Evolutionary conservation across 106 monocot genomes (phyloP).

Genomic region (Dendrobium nobile): DNA sequence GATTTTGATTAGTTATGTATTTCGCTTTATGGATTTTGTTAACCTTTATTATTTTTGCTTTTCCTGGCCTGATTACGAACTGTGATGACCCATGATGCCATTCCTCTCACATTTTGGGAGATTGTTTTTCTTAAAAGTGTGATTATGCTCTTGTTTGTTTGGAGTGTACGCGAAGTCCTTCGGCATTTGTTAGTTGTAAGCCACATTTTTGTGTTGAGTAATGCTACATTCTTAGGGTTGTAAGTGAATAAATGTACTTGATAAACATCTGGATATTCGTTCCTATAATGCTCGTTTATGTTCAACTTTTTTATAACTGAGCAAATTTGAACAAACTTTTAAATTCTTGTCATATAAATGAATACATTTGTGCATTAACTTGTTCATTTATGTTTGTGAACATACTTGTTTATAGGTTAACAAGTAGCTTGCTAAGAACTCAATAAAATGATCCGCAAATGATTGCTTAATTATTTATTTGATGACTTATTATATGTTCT

Average conservation of each 20-base stretch:
- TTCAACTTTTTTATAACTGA: not conserved
- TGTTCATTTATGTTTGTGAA: not conserved
- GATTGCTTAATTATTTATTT: no score
- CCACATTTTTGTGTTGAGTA: not conserved
- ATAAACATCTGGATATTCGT: not conserved
- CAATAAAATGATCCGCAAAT: no score
- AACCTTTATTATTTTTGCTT: not conserved
- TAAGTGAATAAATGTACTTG: not conserved
- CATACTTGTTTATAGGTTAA: not conserved
- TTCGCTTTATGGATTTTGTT: not conserved
- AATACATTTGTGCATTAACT: not conserved
- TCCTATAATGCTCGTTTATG: not conserved
- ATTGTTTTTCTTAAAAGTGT: not conserved
- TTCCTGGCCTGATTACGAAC: not conserved
- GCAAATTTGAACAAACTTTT: no score
- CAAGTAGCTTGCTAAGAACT: no score
- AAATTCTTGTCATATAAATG: no score
- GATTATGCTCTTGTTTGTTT: slow-evolving; percentile 6
- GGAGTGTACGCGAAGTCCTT: not conserved
- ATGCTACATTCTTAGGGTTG: not conserved
- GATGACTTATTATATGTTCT: no score
- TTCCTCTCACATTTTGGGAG: not conserved
- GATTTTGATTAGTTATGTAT: not conserved
- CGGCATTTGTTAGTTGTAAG: no score
- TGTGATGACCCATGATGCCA: not conserved